phyloP scores from a whole-genome alignment of 768 basidiomycete genomes.

The Boletus eberwhitei region DNA sequence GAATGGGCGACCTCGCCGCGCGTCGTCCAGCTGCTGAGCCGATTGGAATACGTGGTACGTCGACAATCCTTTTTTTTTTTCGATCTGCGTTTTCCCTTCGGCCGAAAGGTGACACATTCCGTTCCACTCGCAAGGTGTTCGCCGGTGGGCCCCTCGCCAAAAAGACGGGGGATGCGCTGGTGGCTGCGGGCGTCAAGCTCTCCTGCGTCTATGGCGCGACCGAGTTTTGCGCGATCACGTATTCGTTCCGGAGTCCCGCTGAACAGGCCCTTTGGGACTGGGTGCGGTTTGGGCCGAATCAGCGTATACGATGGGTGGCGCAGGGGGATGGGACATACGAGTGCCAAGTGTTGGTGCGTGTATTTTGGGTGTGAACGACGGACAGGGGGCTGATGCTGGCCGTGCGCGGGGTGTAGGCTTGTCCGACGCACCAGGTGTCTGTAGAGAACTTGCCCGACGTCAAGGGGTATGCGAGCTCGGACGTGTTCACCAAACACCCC shows the following conservation, averaged over 20 bases:
- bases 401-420: conserved; percentile 17
- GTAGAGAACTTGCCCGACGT: conserved; percentile 37
- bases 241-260: neutral
- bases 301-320: conserved; percentile 32
- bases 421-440: conserved; percentile 25
- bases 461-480: conserved; percentile 42
- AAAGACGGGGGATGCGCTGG: conserved; percentile 36
- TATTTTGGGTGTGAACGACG: neutral
- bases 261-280: conserved; percentile 36
- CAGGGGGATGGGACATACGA: conserved; percentile 39
- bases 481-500: conserved; percentile 44
- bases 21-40: conserved; percentile 14
- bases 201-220: conserved; percentile 37
- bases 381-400: neutral
- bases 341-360: conserved; percentile 35
- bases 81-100: too few relatives aligned
- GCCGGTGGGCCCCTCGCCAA: conserved; percentile 37
- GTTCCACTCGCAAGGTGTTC: conserved; percentile 24
- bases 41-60: conserved; percentile 22
- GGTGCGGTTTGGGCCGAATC: conserved; percentile 23
- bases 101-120: neutral
- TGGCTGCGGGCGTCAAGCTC: conserved; percentile 34
- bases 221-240: conserved; percentile 30
- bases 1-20: conserved; percentile 20
- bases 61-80: neutral